phyloP scores from a whole-genome alignment of 192 early-diverging fungal species.

The Entomortierella lignicola region DNA sequence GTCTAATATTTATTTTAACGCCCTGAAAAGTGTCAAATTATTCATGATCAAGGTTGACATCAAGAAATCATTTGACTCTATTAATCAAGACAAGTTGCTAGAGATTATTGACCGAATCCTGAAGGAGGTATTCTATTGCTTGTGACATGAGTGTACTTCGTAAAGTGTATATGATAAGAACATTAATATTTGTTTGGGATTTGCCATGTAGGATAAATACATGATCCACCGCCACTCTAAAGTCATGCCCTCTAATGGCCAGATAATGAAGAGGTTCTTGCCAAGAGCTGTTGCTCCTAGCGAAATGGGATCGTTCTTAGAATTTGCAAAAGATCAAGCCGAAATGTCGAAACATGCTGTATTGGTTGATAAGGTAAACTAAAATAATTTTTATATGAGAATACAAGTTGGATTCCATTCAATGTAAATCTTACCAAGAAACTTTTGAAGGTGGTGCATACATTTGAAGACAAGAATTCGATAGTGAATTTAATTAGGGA shows the following conservation, averaged over 20 bases:
- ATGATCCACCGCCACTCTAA: constrained; percentile 73
- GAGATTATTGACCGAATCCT: constrained; percentile 62
- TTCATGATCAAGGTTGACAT: constrained; percentile 92
- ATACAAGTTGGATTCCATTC: background rate
- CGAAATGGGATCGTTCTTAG: constrained; percentile 20
- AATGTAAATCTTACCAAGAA: no score
- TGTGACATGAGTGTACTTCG: no score
- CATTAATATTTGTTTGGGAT: no score
- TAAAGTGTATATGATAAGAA: no score
- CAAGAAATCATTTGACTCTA: constrained; percentile 81
- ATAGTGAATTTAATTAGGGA: constrained; percentile 65
- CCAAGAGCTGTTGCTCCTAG: constrained; percentile 18
- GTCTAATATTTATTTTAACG: background rate
- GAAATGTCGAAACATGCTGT: constrained; percentile 65
- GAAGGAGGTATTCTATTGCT: constrained; percentile 56
- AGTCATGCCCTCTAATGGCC: constrained; percentile 36
- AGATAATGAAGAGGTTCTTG: constrained; percentile 27
- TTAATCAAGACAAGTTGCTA: constrained; percentile 77
- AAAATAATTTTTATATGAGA: background rate
- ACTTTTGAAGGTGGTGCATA: constrained; percentile 62
- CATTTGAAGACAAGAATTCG: constrained; percentile 59
- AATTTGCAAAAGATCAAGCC: constrained; percentile 60
- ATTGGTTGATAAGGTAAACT: constrained; percentile 70
- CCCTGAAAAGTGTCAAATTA: constrained; percentile 39
- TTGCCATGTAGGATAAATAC: constrained; percentile 85